Evolutionary conservation across 2,329 filamentous ascomycete species (phyloP), one percentile per base, ranked within the genome.

Genomic region (Hymenoscyphus infarciens): DNA sequence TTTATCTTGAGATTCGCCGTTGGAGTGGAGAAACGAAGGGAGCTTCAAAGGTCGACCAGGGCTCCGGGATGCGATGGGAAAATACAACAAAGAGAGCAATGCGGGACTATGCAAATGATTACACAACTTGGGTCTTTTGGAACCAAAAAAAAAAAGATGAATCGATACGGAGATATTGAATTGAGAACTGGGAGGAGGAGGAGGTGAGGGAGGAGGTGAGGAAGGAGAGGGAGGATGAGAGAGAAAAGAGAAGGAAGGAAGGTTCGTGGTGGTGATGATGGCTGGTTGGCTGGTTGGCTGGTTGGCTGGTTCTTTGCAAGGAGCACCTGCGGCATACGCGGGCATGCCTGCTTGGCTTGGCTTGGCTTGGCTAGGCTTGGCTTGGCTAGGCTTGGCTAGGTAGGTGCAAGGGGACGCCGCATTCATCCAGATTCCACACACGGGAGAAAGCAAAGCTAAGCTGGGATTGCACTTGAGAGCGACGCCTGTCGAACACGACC

Each of bases 71-170:
- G 31, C 35, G 56, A 62, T 29, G 29, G 16, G 56, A 35, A 64
- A 60, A 56, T 55, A 54, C 58, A 59, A 58, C 55, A 59, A 61
- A 65, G n/a, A 45, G 31, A 63, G 13, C n/a, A 57, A 22, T 25
- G 60, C 54, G 15, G 15, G 31, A 59, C 42, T 56, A 61, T 61
- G 54, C 55, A 63, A 65, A 54, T 33, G 27, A 59, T 52, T 27
- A 60, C 55, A 39, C 45, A 38, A 25, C n/a, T 60, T 54, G 22
- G 22, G 15, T 38, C 33, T 54, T 33, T 56, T 58, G 33, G 25
- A 31, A 45, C 22, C 25, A 27, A 27, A 45, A 39, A 49, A 54
- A 58, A 57, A 53, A 58, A 52, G 31, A 29, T 45, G 58, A 56
- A 31, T 29, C 27, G 49, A 35, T 57, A 27, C 49, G n/a, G 56